phyloP scores from a whole-genome alignment of 345 rosid species.

The Corchorus olitorius region DNA sequence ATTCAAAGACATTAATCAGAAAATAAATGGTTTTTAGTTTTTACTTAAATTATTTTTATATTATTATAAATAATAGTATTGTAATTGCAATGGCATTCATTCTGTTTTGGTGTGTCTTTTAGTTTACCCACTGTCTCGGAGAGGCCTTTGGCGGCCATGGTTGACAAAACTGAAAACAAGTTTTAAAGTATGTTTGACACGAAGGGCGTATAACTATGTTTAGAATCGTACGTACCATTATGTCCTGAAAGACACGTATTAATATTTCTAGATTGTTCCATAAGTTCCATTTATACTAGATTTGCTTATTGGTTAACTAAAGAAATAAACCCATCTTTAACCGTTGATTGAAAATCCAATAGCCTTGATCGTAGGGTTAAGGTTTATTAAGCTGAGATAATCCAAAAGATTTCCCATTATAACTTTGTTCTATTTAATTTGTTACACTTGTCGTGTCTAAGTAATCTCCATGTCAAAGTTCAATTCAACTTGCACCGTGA shows the following conservation, averaged over 20 bases:
- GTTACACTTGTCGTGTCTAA: constrained; percentile 17
- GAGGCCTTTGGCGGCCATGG: neutral
- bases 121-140: neutral
- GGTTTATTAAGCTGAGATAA: neutral
- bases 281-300: neutral
- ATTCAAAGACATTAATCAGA: no score
- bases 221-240: constrained; percentile 17
- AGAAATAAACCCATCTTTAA: neutral
- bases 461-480: constrained; percentile 23
- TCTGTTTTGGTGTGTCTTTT: neutral
- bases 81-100: no score
- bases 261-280: constrained; percentile 24
- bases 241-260: constrained; percentile 19
- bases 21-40: no score
- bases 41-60: no score
- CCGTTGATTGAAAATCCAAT: neutral
- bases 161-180: neutral
- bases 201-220: constrained; percentile 1
- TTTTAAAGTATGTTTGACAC: constrained; percentile 16
- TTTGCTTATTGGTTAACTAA: constrained; percentile 9
- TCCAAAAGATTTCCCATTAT: neutral
- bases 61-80: no score
- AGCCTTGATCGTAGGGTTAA: neutral
- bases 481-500: constrained; percentile 13
- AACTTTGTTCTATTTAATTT: neutral